Base-by-base conservation (phyloP, 129 eudicot species). In the Erigeron canadensis region DNA sequence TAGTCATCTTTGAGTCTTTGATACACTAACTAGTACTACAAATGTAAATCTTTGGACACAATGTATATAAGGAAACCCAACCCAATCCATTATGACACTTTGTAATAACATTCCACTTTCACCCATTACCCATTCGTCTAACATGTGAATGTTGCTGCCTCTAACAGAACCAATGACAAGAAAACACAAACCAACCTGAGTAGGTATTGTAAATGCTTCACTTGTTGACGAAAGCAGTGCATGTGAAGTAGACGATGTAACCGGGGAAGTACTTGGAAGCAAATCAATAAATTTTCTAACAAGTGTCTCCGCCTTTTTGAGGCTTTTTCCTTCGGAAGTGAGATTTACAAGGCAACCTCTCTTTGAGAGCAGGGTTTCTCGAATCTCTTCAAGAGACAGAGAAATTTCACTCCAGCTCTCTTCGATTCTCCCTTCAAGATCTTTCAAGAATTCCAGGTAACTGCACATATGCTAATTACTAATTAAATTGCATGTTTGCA, bases 161-260 rank as follows among this genome's bases (percentile, higher is more conserved):
- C 47, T 69, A 69, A 69, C 47, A n/a, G 37, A 69, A 43, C 55
- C 8, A 50, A 50, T 50, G 56, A 50, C 56, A 12, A 18, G 13
- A 10, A 50, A 50, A 50, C 56, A 15, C 56, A 50, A 50, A 50
- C 19, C 56, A 72, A 95, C 99, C 95, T 95, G 99, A 70, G 99
- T 95, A 48, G 99, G 99, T 83, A 95, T 79, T 61, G 88, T 84
- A 67, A 95, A 86, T 72, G 97, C 99, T 86, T 95, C 99, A 80
- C 76, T 95, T 57, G 85, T 78, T 10, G 79, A 44, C 15, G 97
- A 81, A 69, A 95, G 88, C 46, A 77, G 91, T 56, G 88, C 87
- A 75, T 63, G 83, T 95, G 96, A 95, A 74, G 85, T 19, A 69
- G 77, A 61, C 66, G 85, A 41, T 81, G 83, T 78, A 76, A 70